Conservation (phyloP, 169 alveolate genomes). For the Babesia gibsoni region DNA sequence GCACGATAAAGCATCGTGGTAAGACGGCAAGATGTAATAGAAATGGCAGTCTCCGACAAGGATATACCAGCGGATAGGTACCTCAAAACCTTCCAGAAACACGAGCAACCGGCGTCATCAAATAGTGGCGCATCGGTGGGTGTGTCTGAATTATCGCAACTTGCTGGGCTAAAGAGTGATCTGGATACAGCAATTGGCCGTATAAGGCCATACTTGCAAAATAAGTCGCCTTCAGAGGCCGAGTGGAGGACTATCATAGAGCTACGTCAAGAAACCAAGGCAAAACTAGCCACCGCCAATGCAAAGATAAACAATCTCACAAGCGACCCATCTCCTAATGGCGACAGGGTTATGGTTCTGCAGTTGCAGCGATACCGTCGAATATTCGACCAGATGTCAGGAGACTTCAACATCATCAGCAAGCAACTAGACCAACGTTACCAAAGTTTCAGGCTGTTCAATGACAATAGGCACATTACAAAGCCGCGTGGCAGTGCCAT, state of each 20-base stretch:
- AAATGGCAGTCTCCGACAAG: slow-evolving; percentile 8
- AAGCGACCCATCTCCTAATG: not conserved
- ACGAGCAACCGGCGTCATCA: slow-evolving; percentile 1
- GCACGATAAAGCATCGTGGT: not conserved
- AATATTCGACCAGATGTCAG: slow-evolving; percentile 52
- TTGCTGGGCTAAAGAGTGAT: slow-evolving; percentile 46
- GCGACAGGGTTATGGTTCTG: slow-evolving; percentile 19
- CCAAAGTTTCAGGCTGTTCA: slow-evolving; percentile 36
- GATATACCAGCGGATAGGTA: not conserved
- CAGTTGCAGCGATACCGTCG: slow-evolving; percentile 54
- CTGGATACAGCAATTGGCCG: slow-evolving; percentile 10
- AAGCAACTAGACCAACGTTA: slow-evolving; percentile 40
- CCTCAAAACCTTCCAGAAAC: slow-evolving; percentile 21
- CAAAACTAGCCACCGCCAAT: slow-evolving; percentile 38
- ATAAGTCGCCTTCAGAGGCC: slow-evolving; percentile 10
- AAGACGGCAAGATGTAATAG: not conserved
- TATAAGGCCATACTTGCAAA: slow-evolving; percentile 14
- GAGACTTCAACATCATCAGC: slow-evolving; percentile 29
- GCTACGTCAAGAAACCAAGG: slow-evolving; percentile 1
- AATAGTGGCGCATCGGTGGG: not conserved
- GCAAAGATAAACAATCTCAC: slow-evolving; percentile 15
- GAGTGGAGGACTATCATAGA: slow-evolving; percentile 46
- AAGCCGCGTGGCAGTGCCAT: not conserved
- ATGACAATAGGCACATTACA: slow-evolving; percentile 1
- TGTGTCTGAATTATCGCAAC: slow-evolving; percentile 23